phyloP scores from a whole-genome alignment of 1,284 basidiomycete genomes.

The Amylostereum chailletii region DNA sequence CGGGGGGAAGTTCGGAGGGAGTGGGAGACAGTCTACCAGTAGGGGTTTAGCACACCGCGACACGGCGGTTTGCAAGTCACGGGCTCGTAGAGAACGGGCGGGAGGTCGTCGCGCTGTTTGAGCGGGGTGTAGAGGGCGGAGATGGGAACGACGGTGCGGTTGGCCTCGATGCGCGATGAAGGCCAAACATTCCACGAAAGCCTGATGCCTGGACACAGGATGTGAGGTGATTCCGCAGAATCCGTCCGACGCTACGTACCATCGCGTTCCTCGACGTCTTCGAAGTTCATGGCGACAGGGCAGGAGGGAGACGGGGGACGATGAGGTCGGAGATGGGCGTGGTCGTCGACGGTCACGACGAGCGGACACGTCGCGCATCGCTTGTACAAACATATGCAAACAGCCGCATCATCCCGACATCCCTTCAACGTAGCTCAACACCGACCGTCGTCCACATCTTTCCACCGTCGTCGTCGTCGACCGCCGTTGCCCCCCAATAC shows the following conservation, averaged over 20 bases:
- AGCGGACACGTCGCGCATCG: slow-evolving; percentile 12
- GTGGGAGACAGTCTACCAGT: slow-evolving; percentile 57
- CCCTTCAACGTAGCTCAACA: too few relatives aligned
- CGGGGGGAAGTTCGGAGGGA: neutral
- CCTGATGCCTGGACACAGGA: slow-evolving; percentile 56
- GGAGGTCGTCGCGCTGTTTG: slow-evolving; percentile 91
- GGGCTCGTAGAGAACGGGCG: slow-evolving; percentile 95
- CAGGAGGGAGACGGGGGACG: neutral
- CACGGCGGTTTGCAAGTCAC: slow-evolving; percentile 98
- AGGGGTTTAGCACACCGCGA: slow-evolving; percentile 95
- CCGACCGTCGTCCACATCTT: too few relatives aligned
- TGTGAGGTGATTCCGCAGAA: neutral
- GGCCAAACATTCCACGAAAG: slow-evolving; percentile 99
- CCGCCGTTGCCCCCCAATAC: too few relatives aligned
- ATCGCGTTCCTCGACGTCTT: slow-evolving; percentile 58
- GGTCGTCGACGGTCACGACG: too few relatives aligned
- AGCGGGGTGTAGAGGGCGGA: slow-evolving; percentile 96
- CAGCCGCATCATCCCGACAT: too few relatives aligned
- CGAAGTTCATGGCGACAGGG: slow-evolving; percentile 32
- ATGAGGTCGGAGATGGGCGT: neutral
- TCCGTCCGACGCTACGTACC: slow-evolving; percentile 25
- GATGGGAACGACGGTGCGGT: slow-evolving; percentile 96
- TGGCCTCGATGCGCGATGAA: slow-evolving; percentile 94
- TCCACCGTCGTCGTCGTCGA: too few relatives aligned
- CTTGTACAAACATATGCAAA: too few relatives aligned